Percentiles rank a stretch among this genome's conserved stretches.
These are phyloP conservation scores for Spatholobus suberectus DNA, from an alignment of 306 rosid species.

Conservation along the genomic window DNA sequence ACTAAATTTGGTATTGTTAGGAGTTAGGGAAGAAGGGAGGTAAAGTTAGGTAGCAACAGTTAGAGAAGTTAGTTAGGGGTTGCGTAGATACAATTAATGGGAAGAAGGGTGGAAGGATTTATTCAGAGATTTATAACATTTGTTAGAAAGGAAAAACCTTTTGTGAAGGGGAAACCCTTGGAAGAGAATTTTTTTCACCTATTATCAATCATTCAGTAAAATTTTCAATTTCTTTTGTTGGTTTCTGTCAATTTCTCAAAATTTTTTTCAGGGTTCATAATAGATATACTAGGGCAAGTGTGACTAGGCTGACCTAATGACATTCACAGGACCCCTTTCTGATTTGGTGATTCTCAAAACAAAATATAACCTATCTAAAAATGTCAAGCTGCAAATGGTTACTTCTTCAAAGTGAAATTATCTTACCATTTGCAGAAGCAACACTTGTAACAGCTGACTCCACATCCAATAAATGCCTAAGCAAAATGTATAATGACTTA, in stretches of 20 bases:
- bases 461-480: conserved; percentile 9
- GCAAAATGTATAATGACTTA: neutral
- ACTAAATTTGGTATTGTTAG: neutral
- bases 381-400: conserved; percentile 28
- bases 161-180: neutral
- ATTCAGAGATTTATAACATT: neutral
- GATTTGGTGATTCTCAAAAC: neutral
- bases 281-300: neutral
- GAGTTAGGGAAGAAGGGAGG: neutral
- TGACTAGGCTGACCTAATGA: conserved; percentile 10
- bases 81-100: neutral
- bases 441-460: neutral
- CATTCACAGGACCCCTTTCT: neutral
- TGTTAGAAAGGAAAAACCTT: neutral
- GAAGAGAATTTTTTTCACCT: neutral
- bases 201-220: neutral
- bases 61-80: neutral
- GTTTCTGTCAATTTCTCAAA: neutral
- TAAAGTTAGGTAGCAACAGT: neutral
- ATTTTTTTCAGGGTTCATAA: neutral
- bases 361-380: conserved; percentile 15
- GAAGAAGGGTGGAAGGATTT: neutral
- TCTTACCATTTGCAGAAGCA: conserved; percentile 26
- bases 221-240: neutral
- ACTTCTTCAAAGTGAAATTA: conserved; percentile 1